Conservation (phyloP, 306 rosid species). For the Pachyrhizus erosus region DNA sequence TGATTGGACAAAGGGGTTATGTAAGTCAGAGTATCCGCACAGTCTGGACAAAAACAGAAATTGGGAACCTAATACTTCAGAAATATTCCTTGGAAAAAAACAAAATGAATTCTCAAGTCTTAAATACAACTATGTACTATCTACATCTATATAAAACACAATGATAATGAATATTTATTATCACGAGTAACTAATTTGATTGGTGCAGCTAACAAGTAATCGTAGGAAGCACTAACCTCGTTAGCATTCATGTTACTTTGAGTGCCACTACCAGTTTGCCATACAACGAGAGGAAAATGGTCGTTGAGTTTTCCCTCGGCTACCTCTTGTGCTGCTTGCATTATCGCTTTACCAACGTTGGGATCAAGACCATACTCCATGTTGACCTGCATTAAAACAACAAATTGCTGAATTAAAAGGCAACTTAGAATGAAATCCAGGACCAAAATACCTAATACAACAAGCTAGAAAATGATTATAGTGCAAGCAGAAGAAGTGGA, state of each 20-base stretch:
- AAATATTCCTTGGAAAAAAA: slow-evolving; percentile 4
- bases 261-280: slow-evolving; percentile 99
- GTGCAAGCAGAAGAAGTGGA: not conserved
- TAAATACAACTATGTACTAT: not conserved
- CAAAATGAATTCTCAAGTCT: slow-evolving; percentile 12
- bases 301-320: slow-evolving; percentile 96
- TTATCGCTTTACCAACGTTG: slow-evolving; percentile 79
- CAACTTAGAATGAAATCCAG: not conserved
- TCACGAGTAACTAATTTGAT: not conserved
- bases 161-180: not conserved
- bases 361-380: slow-evolving; percentile 94
- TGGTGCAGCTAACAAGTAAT: not conserved
- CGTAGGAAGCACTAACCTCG: slow-evolving; percentile 55
- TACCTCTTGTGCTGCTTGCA: slow-evolving; percentile 95
- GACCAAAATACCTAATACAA: not conserved
- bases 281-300: slow-evolving; percentile 95
- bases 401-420: not conserved
- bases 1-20: not conserved
- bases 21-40: not conserved
- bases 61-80: not conserved
- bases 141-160: not conserved
- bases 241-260: slow-evolving; percentile 99
- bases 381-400: slow-evolving; percentile 66
- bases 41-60: slow-evolving; percentile 2
- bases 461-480: not conserved